Evolutionary conservation across 2,329 filamentous ascomycete species (phyloP), one percentile per base, ranked within the genome.

Genomic region (Paraphoma chrysanthemicola): DNA sequence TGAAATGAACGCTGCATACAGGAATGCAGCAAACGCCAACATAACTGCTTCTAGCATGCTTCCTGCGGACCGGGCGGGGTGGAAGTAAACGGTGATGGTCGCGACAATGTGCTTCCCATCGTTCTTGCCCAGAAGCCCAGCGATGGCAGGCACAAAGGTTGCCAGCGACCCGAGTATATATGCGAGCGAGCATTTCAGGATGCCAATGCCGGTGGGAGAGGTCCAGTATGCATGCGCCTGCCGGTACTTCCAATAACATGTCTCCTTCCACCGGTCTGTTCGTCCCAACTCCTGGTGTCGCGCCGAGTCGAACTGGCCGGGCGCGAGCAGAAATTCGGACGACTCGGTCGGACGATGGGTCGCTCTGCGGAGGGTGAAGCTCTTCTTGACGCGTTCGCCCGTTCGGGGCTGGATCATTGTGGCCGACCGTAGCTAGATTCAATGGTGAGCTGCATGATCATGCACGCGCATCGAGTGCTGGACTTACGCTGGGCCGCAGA

Each of bases 51-150:
- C 91, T 55, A 92, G 85, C 92, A 97, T 97, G 63, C 91, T 95
- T 0, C 94, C 94, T 28, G 89, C 86, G 16, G 92, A 92, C 55
- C 94, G 85, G 6, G 92, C 91, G 4, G 94, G 93, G 74, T 97
- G 93, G 70, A 97, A 98, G 72, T 97, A 98, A 10, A 97, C 93
- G 0, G 92, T 96, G 55, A 97, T 87, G 2, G 94, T 97, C 31
- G 93, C 93, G 49, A 97, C 92, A 71, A 97, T 89, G 77, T 97
- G 94, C 73, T 97, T 97, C 48, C 92, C 92, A 77, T 97, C 93
- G 71, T 93, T 90, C 61, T 89, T 84, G 10, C 94, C 94, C 14
- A 97, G 81, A 54, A 93, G 86, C 7, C 83, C 80, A 14, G 92
- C 88, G 53, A 97, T 82, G 2, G 85, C 84, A 2, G 89, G 86